Evolutionary conservation across 768 basidiomycete species (phyloP).

Genomic region (Mycena olivaceomarginata): DNA sequence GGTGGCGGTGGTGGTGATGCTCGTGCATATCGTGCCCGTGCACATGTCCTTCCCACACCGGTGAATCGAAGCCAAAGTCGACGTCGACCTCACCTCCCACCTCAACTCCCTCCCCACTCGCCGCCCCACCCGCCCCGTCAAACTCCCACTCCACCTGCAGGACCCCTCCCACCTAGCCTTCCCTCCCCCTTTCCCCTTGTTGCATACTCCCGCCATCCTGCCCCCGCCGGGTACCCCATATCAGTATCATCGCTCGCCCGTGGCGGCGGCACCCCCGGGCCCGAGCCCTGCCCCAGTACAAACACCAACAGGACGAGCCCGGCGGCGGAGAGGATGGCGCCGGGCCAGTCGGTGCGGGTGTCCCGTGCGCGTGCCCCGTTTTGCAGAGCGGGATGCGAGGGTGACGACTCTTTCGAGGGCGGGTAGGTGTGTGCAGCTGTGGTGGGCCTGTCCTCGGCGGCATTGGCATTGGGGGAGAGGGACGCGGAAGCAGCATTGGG

Average conservation of each 20-base stretch:
- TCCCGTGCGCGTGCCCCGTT: conserved; percentile 46
- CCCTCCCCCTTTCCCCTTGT: too few species aligned
- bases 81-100: too few species aligned
- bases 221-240: too few species aligned
- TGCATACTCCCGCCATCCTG: too few species aligned
- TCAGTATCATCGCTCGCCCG: background rate
- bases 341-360: conserved; percentile 85
- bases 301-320: conserved; percentile 85
- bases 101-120: too few species aligned
- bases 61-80: too few species aligned
- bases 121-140: too few species aligned
- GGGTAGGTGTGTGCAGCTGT: conserved; percentile 45
- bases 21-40: background rate
- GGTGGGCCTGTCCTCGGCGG: too few species aligned
- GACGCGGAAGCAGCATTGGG: background rate
- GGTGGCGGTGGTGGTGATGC: conserved; percentile 10
- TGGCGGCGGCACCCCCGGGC: conserved; percentile 12
- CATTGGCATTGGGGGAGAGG: background rate
- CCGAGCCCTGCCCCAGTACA: conserved; percentile 78
- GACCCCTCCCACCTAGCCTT: too few species aligned
- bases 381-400: background rate
- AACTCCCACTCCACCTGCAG: too few species aligned
- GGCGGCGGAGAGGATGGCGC: conserved; percentile 76
- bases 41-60: too few species aligned
- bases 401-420: background rate